phyloP scores from a whole-genome alignment of 2,329 filamentous ascomycete species.

The Stachybotrys echinatus region DNA sequence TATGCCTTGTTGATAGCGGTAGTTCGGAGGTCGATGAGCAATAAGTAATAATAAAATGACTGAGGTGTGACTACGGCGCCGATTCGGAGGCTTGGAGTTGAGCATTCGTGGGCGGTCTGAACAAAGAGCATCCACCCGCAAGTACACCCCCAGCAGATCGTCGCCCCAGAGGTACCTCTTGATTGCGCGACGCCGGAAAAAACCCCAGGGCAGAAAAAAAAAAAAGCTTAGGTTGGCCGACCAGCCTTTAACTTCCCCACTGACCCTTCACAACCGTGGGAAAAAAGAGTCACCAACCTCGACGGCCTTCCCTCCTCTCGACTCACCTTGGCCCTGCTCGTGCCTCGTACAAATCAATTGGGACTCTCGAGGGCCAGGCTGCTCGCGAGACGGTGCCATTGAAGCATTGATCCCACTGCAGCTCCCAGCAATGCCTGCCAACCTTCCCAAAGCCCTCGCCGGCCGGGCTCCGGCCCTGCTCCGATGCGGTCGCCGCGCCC shows the following conservation, averaged over 20 bases:
- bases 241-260: conserved; percentile 8
- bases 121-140: not conserved
- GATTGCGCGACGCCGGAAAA: not conserved
- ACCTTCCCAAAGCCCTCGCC: conserved; percentile 34
- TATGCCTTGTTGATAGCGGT: too few species aligned
- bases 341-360: conserved; percentile 17
- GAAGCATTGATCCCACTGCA: conserved; percentile 27
- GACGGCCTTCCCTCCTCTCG: conserved; percentile 11
- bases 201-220: not conserved
- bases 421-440: conserved; percentile 31
- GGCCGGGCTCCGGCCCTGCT: conserved; percentile 54
- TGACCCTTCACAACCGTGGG: not conserved
- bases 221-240: not conserved
- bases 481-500: conserved; percentile 47
- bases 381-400: conserved; percentile 28
- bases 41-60: too few species aligned
- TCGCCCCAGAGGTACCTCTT: not conserved
- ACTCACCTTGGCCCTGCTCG: conserved; percentile 11
- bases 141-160: not conserved
- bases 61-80: not conserved
- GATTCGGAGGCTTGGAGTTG: not conserved
- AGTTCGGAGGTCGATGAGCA: too few species aligned
- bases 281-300: conserved; percentile 15
- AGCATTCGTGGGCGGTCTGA: not conserved
- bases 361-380: conserved; percentile 22